phyloP scores from a whole-genome alignment of 2,329 filamentous ascomycete species.

The Bipolaris bicolor region DNA sequence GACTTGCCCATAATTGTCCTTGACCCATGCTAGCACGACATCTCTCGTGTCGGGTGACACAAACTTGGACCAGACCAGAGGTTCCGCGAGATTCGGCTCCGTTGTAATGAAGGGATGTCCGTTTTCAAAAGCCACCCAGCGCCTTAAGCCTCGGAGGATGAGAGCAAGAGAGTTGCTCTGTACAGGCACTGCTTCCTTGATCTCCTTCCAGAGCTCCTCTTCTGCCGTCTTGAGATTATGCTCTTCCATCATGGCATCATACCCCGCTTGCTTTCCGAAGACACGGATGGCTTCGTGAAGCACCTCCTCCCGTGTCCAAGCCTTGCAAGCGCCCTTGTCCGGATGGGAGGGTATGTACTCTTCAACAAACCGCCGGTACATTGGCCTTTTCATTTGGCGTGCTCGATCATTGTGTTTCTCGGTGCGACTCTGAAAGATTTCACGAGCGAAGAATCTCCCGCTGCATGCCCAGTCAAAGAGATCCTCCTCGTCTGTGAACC shows the following conservation, averaged over 20 bases:
- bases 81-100: conserved; percentile 21
- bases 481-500: conserved; percentile 61
- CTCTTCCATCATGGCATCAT: conserved; percentile 49
- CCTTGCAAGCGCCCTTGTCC: conserved; percentile 38
- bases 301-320: conserved; percentile 53
- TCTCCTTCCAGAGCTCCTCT: conserved; percentile 51
- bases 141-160: conserved; percentile 39
- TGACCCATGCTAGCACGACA: conserved; percentile 38
- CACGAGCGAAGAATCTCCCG: conserved; percentile 64
- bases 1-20: conserved; percentile 38
- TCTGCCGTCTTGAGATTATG: conserved; percentile 50
- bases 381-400: conserved; percentile 60
- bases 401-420: conserved; percentile 61
- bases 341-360: conserved; percentile 66
- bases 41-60: conserved; percentile 18
- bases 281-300: conserved; percentile 59
- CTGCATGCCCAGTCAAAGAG: conserved; percentile 67
- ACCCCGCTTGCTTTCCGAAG: conserved; percentile 59
- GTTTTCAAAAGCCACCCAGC: conserved; percentile 43
- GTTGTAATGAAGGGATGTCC: conserved; percentile 27
- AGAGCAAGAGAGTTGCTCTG: conserved; percentile 32
- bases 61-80: conserved; percentile 30
- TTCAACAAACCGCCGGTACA: conserved; percentile 67
- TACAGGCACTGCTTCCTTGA: conserved; percentile 50
- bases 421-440: conserved; percentile 39